A percentile compares a stretch with the other conserved stretches of the same genome.
Conservation (phyloP, 169 alveolate genomes). For the Plasmodium vivax region DNA sequence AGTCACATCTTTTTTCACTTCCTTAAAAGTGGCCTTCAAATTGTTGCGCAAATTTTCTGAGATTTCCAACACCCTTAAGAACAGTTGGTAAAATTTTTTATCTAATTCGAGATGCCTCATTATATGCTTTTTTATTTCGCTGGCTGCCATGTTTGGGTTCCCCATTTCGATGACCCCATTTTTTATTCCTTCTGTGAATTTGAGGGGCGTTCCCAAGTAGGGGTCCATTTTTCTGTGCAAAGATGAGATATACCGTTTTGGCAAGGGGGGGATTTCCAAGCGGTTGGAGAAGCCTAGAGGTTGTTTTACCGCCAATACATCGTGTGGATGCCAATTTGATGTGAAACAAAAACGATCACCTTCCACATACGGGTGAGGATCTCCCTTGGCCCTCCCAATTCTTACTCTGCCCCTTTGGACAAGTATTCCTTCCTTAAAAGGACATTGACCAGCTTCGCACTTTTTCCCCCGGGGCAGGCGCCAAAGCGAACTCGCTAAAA, state of each 20-base stretch:
- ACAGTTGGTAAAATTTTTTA: conserved; percentile 39
- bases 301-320: background rate
- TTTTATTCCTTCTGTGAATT: background rate
- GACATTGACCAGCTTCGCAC: background rate
- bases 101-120: conserved; percentile 33
- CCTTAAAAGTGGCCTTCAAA: background rate
- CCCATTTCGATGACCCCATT: background rate
- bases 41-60: background rate
- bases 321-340: background rate
- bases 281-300: background rate
- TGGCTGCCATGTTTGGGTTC: background rate
- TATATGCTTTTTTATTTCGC: conserved; percentile 6
- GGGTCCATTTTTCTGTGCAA: background rate
- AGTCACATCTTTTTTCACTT: background rate
- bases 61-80: conserved; percentile 4
- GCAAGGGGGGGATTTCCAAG: background rate
- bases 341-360: background rate
- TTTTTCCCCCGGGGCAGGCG: background rate
- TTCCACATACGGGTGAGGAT: background rate
- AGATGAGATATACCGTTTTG: background rate
- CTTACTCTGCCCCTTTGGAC: background rate
- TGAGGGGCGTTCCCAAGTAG: background rate
- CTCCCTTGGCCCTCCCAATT: background rate
- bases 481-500: background rate
- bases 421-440: background rate